Conservation (phyloP, 495 filamentous ascomycete genomes). For the Lentithecium fluviatile region DNA sequence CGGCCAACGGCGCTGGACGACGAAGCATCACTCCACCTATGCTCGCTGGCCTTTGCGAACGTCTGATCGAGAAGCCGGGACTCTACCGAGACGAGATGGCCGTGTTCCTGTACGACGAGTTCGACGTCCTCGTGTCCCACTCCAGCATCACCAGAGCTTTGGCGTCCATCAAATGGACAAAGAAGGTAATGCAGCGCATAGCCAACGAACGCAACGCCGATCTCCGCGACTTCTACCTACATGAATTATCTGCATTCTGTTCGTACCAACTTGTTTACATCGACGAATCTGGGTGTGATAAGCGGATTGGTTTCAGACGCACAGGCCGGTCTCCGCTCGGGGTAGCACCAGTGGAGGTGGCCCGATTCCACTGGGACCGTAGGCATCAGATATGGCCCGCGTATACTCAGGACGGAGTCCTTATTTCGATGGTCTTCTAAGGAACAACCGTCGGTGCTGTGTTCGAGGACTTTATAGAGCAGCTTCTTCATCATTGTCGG, state of each 20-base stretch:
- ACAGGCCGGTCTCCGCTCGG: conserved; percentile 8
- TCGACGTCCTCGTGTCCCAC: conserved; percentile 32
- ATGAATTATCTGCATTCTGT: conserved; percentile 35
- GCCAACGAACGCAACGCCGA: conserved; percentile 42
- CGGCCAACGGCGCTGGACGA: conserved; percentile 5
- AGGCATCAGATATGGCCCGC: conserved; percentile 43
- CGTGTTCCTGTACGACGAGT: conserved; percentile 43
- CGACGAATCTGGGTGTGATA: no score
- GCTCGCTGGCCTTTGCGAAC: conserved; percentile 35
- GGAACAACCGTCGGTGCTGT: conserved; percentile 45
- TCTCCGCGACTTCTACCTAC: conserved; percentile 42
- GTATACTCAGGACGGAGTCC: conserved; percentile 46
- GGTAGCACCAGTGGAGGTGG: neutral
- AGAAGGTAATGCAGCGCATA: conserved; percentile 40
- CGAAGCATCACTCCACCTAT: conserved; percentile 11
- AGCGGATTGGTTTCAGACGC: no score
- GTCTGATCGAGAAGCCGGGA: conserved; percentile 42
- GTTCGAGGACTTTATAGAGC: conserved; percentile 48
- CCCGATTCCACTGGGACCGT: neutral
- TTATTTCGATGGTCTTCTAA: conserved; percentile 42
- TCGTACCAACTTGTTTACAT: neutral
- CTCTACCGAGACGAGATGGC: conserved; percentile 42
- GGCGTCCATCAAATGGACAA: conserved; percentile 29
- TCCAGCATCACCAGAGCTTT: conserved; percentile 34
- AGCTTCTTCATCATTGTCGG: conserved; percentile 45